Evolutionary conservation across 306 rosid genomes (phyloP).

Genomic region (Cicer yamashitae): DNA sequence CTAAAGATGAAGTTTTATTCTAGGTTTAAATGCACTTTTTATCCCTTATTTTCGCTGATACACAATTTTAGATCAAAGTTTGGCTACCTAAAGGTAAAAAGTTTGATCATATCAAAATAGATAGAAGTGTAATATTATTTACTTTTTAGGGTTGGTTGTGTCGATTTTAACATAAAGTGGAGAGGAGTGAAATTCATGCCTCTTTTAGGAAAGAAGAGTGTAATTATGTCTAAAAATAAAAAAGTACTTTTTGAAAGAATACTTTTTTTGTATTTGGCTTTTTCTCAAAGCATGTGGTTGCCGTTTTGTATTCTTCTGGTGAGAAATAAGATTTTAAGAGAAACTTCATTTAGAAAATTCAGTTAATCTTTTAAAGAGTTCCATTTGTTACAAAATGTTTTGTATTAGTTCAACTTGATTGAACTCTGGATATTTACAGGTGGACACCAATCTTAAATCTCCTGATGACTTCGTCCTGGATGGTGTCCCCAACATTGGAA

Average conservation of each 20-base stretch:
- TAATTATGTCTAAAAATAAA: no score
- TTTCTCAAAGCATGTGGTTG: constrained; percentile 17
- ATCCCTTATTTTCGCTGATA: no score
- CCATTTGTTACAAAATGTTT: constrained; percentile 11
- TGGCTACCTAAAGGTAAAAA: no score
- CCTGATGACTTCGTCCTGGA: constrained; percentile 74
- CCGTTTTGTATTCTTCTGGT: constrained; percentile 1
- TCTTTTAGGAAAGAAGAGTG: no score
- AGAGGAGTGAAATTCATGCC: no score
- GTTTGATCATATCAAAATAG: no score
- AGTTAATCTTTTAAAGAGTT: constrained; percentile 5
- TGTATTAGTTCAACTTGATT: constrained; percentile 30
- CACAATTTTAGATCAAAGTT: no score
- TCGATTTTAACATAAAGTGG: no score
- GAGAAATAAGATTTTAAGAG: constrained; percentile 26
- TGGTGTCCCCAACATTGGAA: constrained; percentile 61
- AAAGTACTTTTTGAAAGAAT: background rate
- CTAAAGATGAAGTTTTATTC: no score
- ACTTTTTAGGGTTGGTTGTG: no score
- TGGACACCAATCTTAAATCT: constrained; percentile 74
- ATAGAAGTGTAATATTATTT: no score
- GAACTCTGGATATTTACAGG: constrained; percentile 57
- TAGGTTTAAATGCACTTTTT: no score
- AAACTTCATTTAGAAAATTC: constrained; percentile 2
- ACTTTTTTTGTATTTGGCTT: background rate